phyloP scores from a whole-genome alignment of 179 eudicot species.

The Actinidia chinensis region DNA sequence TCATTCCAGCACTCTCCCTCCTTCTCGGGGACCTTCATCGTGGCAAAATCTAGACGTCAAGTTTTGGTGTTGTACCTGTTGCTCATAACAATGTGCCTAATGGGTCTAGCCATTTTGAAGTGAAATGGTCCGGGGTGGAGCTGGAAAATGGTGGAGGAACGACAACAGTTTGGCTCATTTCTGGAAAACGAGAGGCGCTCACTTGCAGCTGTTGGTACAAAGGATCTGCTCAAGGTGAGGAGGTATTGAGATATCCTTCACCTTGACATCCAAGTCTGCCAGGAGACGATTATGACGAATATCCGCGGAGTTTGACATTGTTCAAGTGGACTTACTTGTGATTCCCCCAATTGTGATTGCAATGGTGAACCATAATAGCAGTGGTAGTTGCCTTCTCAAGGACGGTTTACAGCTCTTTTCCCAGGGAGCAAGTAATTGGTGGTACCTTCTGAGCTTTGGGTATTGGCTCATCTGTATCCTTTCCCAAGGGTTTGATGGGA shows the following conservation, averaged over 20 bases:
- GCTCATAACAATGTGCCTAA: slow-evolving; percentile 56
- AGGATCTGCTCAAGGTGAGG: slow-evolving; percentile 84
- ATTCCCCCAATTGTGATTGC: slow-evolving; percentile 88
- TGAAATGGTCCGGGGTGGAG: slow-evolving; percentile 78
- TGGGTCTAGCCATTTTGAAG: slow-evolving; percentile 62
- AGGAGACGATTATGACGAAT: slow-evolving; percentile 70
- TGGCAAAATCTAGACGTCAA: slow-evolving; percentile 50
- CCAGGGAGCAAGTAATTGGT: slow-evolving; percentile 64
- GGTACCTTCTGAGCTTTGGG: slow-evolving; percentile 94
- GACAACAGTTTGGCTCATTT: slow-evolving; percentile 94
- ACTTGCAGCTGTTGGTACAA: slow-evolving; percentile 80
- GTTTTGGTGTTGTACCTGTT: slow-evolving; percentile 58
- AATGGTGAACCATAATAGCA: slow-evolving; percentile 67
- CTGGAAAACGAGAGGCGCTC: slow-evolving; percentile 85
- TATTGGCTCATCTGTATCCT: slow-evolving; percentile 78
- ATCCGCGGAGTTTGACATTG: slow-evolving; percentile 67
- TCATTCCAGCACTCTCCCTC: slow-evolving; percentile 86
- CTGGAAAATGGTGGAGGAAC: slow-evolving; percentile 92
- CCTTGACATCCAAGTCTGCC: slow-evolving; percentile 67
- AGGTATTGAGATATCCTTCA: slow-evolving; percentile 87
- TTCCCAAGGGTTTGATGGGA: slow-evolving; percentile 93
- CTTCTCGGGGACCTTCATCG: slow-evolving; percentile 80
- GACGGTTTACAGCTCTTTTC: slow-evolving; percentile 45
- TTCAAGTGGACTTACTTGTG: slow-evolving; percentile 86
- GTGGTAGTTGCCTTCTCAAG: slow-evolving; percentile 51